Base-by-base conservation (phyloP, 768 basidiomycete genomes). In the Fomitopsis pulvina region DNA sequence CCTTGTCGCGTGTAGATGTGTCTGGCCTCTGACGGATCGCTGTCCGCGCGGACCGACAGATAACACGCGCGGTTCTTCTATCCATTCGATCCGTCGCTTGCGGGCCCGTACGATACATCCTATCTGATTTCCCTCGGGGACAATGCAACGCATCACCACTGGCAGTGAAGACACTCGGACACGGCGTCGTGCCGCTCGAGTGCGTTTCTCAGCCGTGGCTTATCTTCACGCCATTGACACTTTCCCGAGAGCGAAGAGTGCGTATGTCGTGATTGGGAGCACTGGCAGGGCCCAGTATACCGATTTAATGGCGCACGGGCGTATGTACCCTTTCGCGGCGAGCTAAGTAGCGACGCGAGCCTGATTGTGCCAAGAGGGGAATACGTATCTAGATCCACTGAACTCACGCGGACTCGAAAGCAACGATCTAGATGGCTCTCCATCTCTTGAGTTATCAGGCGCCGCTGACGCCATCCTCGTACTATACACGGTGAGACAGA, bases 391-490 rank as follows among this genome's bases (percentile, higher is more conserved):
- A 44, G 43, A 44, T 44, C 11, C 7, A 12, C 18, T 5, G 43
- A 44, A 29, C 25, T 27, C 14, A 37, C 34, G 34, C 34, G 34
- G 34, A 37, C 26, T 44, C 43, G n/a, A 27, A 18, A 18, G 5
- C 3, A 3, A 10, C 22, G 25, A 44, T 44, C 43, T 44, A 27
- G 43, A 44, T 44, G 43, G 25, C 4, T 18, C 26, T 44, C 43
- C 24, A 25, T 11, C 43, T 25, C 16, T 14, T 44, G 14, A 11
- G 20, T 6, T 43, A 43, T 43, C 43, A 22, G 21, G 18, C 41
- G 26, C 27, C 43, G 43, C 43, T 44, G 43, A 44, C 43, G 43
- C 43, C 43, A 44, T 44, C 34, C 34, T 37, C 18, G 18, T 37
- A 37, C 34, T 16, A 18, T 4, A 6, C 34, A 6, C 14, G 14